phyloP scores from a whole-genome alignment of 352 stramenopile genomes.

The Globisporangium echinulatum region DNA sequence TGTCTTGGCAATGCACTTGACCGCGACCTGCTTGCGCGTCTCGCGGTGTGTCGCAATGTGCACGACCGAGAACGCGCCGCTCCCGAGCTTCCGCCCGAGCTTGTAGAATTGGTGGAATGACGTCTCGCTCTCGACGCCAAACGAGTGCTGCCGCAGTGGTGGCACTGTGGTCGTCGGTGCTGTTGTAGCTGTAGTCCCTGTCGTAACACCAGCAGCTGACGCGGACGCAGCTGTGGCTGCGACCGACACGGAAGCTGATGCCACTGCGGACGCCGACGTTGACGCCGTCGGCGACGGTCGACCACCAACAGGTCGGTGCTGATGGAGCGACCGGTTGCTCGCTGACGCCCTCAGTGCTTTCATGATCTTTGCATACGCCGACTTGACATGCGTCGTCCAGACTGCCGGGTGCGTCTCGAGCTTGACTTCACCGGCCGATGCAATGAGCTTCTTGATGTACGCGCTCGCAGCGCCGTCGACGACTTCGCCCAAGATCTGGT shows the following conservation, averaged over 20 bases:
- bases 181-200: not conserved
- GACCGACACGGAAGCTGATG: not conserved
- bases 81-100: constrained; percentile 80
- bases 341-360: constrained; percentile 48
- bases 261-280: constrained; percentile 3
- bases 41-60: constrained; percentile 72
- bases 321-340: constrained; percentile 8
- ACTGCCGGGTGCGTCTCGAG: constrained; percentile 43
- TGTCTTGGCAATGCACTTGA: constrained; percentile 74
- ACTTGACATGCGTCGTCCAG: constrained; percentile 71
- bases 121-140: constrained; percentile 21
- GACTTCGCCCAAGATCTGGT: constrained; percentile 76
- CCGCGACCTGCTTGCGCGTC: constrained; percentile 67
- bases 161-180: not conserved
- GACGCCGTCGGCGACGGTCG: constrained; percentile 12
- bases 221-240: too few relatives aligned
- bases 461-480: constrained; percentile 49
- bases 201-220: not conserved
- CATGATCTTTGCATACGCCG: constrained; percentile 76
- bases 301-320: constrained; percentile 8
- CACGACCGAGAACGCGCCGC: constrained; percentile 85
- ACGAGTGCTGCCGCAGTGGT: constrained; percentile 37
- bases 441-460: constrained; percentile 73
- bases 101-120: constrained; percentile 77
- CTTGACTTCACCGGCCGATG: constrained; percentile 66